phyloP scores from a whole-genome alignment of 2,329 filamentous ascomycete genomes.

The Spiromastix sp. region DNA sequence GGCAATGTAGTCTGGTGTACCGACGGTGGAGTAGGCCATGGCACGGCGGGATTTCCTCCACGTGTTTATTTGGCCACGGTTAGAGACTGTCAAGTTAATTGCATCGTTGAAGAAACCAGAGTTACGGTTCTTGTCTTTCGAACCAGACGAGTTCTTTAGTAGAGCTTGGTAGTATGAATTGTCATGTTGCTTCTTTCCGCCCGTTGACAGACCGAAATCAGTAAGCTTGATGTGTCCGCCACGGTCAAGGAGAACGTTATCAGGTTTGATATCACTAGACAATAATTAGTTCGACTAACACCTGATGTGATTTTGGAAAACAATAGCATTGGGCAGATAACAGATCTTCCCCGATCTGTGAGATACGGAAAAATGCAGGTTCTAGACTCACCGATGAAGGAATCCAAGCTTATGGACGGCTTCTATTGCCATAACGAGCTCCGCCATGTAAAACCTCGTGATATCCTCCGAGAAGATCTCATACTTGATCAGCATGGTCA shows the following conservation, averaged over 20 bases:
- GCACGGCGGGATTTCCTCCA: slow-evolving; percentile 92
- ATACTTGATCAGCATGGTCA: slow-evolving; percentile 99
- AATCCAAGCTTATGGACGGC: slow-evolving; percentile 96
- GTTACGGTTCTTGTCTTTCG: slow-evolving; percentile 68
- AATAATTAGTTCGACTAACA: no score
- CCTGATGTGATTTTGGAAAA: no score
- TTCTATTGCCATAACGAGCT: slow-evolving; percentile 96
- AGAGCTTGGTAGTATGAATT: slow-evolving; percentile 98
- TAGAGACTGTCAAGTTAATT: slow-evolving; percentile 96
- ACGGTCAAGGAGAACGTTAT: slow-evolving; percentile 93
- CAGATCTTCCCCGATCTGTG: no score
- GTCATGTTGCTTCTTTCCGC: slow-evolving; percentile 95
- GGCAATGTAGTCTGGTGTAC: slow-evolving; percentile 96
- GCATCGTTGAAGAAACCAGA: slow-evolving; percentile 88
- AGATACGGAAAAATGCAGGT: slow-evolving; percentile 1
- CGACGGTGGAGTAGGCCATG: slow-evolving; percentile 97
- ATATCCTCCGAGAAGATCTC: slow-evolving; percentile 99
- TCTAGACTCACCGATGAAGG: slow-evolving; percentile 75
- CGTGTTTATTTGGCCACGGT: slow-evolving; percentile 95
- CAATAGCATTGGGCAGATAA: no score
- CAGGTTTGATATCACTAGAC: slow-evolving; percentile 89
- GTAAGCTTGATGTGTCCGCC: slow-evolving; percentile 97
- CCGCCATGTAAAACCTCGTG: slow-evolving; percentile 97
- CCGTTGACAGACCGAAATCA: slow-evolving; percentile 94
- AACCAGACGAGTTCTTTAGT: slow-evolving; percentile 63